phyloP scores from a whole-genome alignment of 352 stramenopile species.

The Thraustotheca clavata region DNA sequence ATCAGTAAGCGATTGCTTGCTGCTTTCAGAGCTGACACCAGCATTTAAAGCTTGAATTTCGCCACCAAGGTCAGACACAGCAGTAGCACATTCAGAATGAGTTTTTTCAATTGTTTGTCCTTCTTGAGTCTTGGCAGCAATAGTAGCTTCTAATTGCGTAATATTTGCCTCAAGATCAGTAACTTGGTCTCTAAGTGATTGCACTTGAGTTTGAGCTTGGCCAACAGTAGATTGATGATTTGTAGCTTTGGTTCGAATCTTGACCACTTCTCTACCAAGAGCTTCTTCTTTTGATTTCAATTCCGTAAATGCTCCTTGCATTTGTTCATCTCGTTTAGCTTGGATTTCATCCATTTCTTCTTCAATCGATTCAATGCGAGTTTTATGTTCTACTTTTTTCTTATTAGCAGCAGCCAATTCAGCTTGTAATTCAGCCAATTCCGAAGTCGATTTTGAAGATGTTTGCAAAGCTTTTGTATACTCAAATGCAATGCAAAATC shows the following conservation, averaged over 20 bases:
- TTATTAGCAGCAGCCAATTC: neutral
- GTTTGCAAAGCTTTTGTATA: constrained; percentile 87
- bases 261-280: constrained; percentile 74
- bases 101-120: constrained; percentile 42
- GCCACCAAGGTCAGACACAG: constrained; percentile 62
- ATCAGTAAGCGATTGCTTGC: constrained; percentile 68
- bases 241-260: constrained; percentile 72
- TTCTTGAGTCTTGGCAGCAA: constrained; percentile 60
- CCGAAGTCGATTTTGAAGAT: constrained; percentile 74
- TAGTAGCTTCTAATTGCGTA: constrained; percentile 72
- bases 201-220: constrained; percentile 49
- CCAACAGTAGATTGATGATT: constrained; percentile 66
- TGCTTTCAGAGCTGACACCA: constrained; percentile 64
- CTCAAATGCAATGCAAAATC: constrained; percentile 96
- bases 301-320: constrained; percentile 75
- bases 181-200: constrained; percentile 55
- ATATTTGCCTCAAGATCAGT: constrained; percentile 72
- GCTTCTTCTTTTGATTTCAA: constrained; percentile 74
- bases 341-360: constrained; percentile 78
- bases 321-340: constrained; percentile 66
- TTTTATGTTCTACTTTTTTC: constrained; percentile 50
- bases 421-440: constrained; percentile 87
- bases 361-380: constrained; percentile 72
- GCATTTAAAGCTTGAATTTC: constrained; percentile 84
- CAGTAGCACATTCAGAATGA: constrained; percentile 43